Conservation (phyloP, 2,329 filamentous ascomycete species). For the Grosmannia serpens region DNA sequence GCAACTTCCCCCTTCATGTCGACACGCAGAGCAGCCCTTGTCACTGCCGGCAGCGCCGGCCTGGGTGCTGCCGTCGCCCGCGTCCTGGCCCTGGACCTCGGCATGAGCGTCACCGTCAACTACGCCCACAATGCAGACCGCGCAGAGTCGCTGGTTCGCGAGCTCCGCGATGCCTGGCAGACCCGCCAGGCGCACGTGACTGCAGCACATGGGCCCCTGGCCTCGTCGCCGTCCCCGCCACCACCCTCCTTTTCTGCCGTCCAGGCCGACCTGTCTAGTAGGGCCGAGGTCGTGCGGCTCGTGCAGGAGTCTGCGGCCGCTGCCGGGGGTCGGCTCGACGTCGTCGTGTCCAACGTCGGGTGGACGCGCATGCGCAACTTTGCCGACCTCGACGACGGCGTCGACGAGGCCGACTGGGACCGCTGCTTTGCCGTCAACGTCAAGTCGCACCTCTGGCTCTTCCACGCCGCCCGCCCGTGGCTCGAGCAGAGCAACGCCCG, state of each 20-base stretch:
- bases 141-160: conserved; percentile 45
- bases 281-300: conserved; percentile 44
- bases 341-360: conserved; percentile 64
- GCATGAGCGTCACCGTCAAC: conserved; percentile 62
- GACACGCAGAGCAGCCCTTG: conserved; percentile 24
- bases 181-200: background rate
- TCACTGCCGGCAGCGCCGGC: conserved; percentile 46
- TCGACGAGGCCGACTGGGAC: conserved; percentile 48
- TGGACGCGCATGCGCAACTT: conserved; percentile 38
- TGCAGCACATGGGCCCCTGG: background rate
- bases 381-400: conserved; percentile 37
- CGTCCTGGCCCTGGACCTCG: conserved; percentile 52
- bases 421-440: conserved; percentile 49
- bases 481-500: conserved; percentile 38
- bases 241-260: conserved; percentile 32
- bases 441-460: conserved; percentile 48
- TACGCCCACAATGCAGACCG: conserved; percentile 51
- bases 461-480: conserved; percentile 40
- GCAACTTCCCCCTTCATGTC: background rate
- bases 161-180: conserved; percentile 25
- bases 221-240: background rate
- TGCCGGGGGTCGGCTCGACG: conserved; percentile 56
- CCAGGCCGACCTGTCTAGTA: conserved; percentile 53
- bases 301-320: conserved; percentile 46
- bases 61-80: conserved; percentile 58